A percentile compares a stretch with the other conserved stretches of the same genome.
Evolutionary conservation across 805 yeast genomes (phyloP).

Genomic region (Cyberlindnera meyerae): DNA sequence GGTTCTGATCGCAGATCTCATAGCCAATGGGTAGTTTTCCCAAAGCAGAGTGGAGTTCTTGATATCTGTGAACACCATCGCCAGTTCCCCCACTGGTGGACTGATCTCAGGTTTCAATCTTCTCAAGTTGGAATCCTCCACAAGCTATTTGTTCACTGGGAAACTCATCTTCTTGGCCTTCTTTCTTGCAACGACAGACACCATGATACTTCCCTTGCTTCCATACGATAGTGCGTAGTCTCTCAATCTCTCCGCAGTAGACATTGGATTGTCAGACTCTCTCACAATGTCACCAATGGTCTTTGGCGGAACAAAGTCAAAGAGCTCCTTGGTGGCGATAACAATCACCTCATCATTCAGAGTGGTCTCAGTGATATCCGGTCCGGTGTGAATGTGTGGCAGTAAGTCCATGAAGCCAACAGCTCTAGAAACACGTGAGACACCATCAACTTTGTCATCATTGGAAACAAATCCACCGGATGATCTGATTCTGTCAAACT

Average conservation of each 20-base stretch:
- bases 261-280: constrained; percentile 75
- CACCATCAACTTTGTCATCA: constrained; percentile 81
- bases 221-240: constrained; percentile 96
- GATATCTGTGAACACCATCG: constrained; percentile 96
- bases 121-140: constrained; percentile 74
- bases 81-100: constrained; percentile 92
- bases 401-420: constrained; percentile 83
- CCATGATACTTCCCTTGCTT: constrained; percentile 70
- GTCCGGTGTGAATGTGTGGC: constrained; percentile 87
- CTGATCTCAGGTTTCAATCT: constrained; percentile 85
- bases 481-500: constrained; percentile 81
- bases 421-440: constrained; percentile 78
- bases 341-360: constrained; percentile 80
- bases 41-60: constrained; percentile 89
- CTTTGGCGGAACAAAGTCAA: constrained; percentile 81
- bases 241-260: constrained; percentile 88
- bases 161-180: constrained; percentile 36
- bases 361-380: constrained; percentile 61
- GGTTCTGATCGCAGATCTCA: constrained; percentile 94
- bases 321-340: constrained; percentile 75
- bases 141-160: constrained; percentile 42
- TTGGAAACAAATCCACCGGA: constrained; percentile 89
- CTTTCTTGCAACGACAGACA: constrained; percentile 70
- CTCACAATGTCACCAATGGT: constrained; percentile 88
- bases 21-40: constrained; percentile 89